phyloP scores from a whole-genome alignment of 2,329 filamentous ascomycete species.

The Penicillium sp. region DNA sequence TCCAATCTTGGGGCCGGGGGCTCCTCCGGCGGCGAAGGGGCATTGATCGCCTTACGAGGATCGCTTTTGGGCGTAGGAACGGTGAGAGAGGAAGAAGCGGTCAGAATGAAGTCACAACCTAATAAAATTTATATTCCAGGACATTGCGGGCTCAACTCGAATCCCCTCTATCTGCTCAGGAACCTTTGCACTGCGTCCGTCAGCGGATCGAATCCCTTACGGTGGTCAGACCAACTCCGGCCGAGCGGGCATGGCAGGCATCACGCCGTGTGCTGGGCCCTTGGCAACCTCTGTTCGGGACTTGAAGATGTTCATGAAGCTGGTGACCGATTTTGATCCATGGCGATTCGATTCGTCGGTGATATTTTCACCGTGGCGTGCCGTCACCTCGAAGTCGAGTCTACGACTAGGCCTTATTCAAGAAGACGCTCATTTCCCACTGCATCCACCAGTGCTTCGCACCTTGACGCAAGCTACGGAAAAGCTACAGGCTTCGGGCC shows the following conservation, averaged over 20 bases:
- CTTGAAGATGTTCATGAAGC: constrained; percentile 9
- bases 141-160: constrained; percentile 18
- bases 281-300: constrained; percentile 13
- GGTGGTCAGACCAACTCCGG: constrained; percentile 20
- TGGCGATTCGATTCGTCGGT: constrained; percentile 11
- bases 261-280: constrained; percentile 12
- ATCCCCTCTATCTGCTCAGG: constrained; percentile 32
- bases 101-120: too few relatives aligned
- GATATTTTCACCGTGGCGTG: constrained; percentile 7
- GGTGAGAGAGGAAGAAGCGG: too few relatives aligned
- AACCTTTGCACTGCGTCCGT: constrained; percentile 33
- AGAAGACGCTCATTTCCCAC: constrained; percentile 17
- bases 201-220: constrained; percentile 25
- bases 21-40: constrained; percentile 29
- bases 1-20: constrained; percentile 20
- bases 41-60: constrained; percentile 31
- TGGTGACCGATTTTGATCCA: constrained; percentile 3
- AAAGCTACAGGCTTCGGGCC: constrained; percentile 20
- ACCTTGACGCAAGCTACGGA: constrained; percentile 8
- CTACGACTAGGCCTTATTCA: constrained; percentile 21
- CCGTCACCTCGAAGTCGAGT: not conserved
- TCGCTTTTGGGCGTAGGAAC: constrained; percentile 31
- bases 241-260: constrained; percentile 16
- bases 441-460: constrained; percentile 24
- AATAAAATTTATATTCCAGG: constrained; percentile 1